Evolutionary conservation across 306 rosid species (phyloP).

Genomic region (Sicyos baderoa): DNA sequence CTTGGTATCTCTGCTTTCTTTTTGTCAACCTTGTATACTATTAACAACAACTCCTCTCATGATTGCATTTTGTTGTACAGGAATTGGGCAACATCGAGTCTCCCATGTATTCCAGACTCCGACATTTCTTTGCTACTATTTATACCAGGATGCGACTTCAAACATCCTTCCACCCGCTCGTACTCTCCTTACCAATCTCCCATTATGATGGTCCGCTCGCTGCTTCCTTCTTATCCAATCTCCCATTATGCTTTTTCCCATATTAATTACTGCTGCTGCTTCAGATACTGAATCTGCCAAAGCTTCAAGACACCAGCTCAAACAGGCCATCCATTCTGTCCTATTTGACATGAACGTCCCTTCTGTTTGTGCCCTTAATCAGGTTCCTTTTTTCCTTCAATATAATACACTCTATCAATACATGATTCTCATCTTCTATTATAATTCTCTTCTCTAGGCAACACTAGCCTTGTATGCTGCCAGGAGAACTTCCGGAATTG

Average conservation of each 20-base stretch:
- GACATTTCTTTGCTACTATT: slow-evolving; percentile 56
- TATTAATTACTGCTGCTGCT: too few relatives aligned
- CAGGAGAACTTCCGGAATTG: slow-evolving; percentile 73
- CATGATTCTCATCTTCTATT: slow-evolving; percentile 16
- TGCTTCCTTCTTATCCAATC: too few relatives aligned
- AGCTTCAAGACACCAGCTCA: slow-evolving; percentile 78
- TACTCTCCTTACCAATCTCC: slow-evolving; percentile 70
- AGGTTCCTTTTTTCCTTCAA: slow-evolving; percentile 47
- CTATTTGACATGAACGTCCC: slow-evolving; percentile 85
- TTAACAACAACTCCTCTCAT: too few relatives aligned
- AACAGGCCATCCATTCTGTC: slow-evolving; percentile 58
- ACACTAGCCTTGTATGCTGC: slow-evolving; percentile 85
- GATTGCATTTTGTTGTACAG: too few relatives aligned
- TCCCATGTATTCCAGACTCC: slow-evolving; percentile 74
- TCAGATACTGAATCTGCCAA: slow-evolving; percentile 77
- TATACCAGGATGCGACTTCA: slow-evolving; percentile 86
- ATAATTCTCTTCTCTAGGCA: too few relatives aligned
- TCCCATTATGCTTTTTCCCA: neutral
- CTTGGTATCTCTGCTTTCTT: slow-evolving; percentile 51
- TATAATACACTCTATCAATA: too few relatives aligned
- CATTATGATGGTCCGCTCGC: slow-evolving; percentile 71
- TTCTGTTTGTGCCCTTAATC: slow-evolving; percentile 79
- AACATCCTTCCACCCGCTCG: slow-evolving; percentile 51
- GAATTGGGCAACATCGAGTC: slow-evolving; percentile 87
- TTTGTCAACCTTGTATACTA: too few relatives aligned